Base-by-base conservation (phyloP, 176 grass and related monocot species). In the Carex cristatella region DNA sequence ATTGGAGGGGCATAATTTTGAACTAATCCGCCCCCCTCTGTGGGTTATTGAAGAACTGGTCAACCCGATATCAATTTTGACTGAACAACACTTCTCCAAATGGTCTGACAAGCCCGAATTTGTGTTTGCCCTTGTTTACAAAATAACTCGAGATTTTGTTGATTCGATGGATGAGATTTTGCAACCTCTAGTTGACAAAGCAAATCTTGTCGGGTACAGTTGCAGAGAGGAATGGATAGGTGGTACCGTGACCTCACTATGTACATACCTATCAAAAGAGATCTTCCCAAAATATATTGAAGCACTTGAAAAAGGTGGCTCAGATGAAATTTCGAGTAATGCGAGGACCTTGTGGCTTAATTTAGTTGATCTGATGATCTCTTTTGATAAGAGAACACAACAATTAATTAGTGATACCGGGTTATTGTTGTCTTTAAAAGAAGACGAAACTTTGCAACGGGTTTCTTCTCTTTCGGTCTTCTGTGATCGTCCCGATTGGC, bases 141-240 rank as follows among this genome's bases (percentile, higher is more conserved):
- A 99, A 51, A 87, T 99, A 83, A 92, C 82, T 30, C 85, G 85
- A 79, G 96, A 98, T 86, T 94, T 98, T 84, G 85, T 93, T 23
- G 91, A 94, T 80, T 94, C 93, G 4, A 89, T 95, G 93, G 93
- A 95, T 82, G 93, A 94, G 69, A 95, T 95, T 88, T 86, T 99
- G 86, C 93, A 99, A 51, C 93, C 96, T 62, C 83, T 95, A 84
- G 90, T 99, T 14, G 96, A 99, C 81, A 95, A 94, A 84, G 96
- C 93, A 31, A 92, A 92, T 75, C 91, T 99, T 92, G 42, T 95
- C 54, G 93, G 96, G 23, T 95, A 93, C 85, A 95, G 96, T 87
- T 99, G 91, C 87, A 92, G 96, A 89, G 96, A 99, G 81, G 96
- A 99, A 61, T 94, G 91, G 93, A 92, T 95, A 86, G 91, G 88